These are phyloP conservation scores for Casuarina cunninghamiana DNA, from an alignment of 306 rosid species.

Conservation along the genomic window DNA sequence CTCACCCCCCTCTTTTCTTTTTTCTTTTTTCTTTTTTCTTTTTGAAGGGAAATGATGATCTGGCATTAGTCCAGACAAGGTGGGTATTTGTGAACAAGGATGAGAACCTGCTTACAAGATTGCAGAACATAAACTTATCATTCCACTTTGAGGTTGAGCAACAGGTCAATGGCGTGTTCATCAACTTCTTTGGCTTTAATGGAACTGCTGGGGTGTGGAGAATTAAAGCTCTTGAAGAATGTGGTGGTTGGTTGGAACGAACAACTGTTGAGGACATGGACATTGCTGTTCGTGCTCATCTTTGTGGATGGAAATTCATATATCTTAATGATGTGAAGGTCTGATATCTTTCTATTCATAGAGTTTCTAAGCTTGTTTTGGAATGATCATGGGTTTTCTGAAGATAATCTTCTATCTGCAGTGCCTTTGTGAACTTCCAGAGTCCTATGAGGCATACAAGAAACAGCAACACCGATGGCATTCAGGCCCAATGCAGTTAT, in stretches of 20 bases:
- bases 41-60: constrained; percentile 86
- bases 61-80: constrained; percentile 92
- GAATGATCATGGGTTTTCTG: constrained; percentile 25
- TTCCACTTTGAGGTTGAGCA: constrained; percentile 99
- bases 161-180: constrained; percentile 86
- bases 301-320: constrained; percentile 96
- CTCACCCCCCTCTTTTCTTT: neutral
- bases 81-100: constrained; percentile 99
- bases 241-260: constrained; percentile 99
- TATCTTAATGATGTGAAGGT: constrained; percentile 95
- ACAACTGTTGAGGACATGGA: constrained; percentile 99
- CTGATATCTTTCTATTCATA: constrained; percentile 18
- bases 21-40: constrained; percentile 8
- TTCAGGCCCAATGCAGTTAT: constrained; percentile 99
- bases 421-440: constrained; percentile 99
- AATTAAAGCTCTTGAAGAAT: constrained; percentile 91
- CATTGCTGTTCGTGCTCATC: constrained; percentile 98
- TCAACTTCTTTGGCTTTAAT: constrained; percentile 95
- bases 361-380: constrained; percentile 12
- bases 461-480: constrained; percentile 99
- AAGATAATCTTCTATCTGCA: constrained; percentile 41
- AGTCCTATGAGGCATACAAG: constrained; percentile 95
- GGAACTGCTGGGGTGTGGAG: constrained; percentile 99
- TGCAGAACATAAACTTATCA: constrained; percentile 87
- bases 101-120: constrained; percentile 93